Evolutionary conservation across 2,329 filamentous ascomycete genomes (phyloP), one percentile per base, ranked within the genome.

Genomic region (Ophiocordyceps australis): DNA sequence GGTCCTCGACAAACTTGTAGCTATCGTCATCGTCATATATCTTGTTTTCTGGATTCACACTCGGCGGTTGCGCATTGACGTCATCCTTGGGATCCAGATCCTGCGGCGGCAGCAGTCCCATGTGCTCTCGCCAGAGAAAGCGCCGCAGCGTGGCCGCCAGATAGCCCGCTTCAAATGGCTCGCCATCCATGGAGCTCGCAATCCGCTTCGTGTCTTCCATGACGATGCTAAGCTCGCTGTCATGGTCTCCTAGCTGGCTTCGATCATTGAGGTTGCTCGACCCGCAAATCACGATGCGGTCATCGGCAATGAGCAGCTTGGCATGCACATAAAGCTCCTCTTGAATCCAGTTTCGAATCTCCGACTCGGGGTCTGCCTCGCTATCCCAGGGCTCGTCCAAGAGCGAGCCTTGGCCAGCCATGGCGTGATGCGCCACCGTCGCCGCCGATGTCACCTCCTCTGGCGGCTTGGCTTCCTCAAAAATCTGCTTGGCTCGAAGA

Each of bases 321-420:
- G 73, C 78, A 47, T 98, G 89, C 24, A 95, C 75, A 46, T 98
- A 98, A 3, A 95, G 65, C 49, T 98, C 86, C 46, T 98, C 89
- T 45, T 93, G 86, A 31, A 95, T 75, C 59, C 89, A 91, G 44
- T 91, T 81, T 28, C 76, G 65, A 30, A 83, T 76, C 47, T 95
- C 89, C 2, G 68, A 66, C 37, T 86, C 67, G 0, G 70, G 55
- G 4, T 76, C 54, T 1, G 61, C 57, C 11, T 79, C 21, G 13
- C 23, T 76, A 11, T 85, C 75, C 79, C 82, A 94, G 1, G 54
- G 41, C 47, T 91, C 80, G 8, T 80, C 72, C 4, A 40, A 69
- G 50, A 61, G 62, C 55, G 45, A 66, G 47, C 46, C 72, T 5
- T 47, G 39, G 6, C 41, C 66, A 14, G 77, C 63, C 81, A 95